phyloP scores from a whole-genome alignment of 805 yeast species.

The Jamesozyma piceae region DNA sequence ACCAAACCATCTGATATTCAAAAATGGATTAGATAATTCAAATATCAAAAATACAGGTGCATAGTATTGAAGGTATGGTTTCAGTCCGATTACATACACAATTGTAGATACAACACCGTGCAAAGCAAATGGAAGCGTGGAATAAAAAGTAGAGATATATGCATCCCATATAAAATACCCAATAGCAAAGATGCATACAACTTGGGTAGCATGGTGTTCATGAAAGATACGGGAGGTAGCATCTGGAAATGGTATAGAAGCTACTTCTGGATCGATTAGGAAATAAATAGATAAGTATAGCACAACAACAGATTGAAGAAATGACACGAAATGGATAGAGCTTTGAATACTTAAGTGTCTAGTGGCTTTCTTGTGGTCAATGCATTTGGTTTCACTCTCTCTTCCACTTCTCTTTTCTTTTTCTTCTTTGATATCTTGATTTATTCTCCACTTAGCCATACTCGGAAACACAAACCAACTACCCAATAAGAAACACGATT shows the following conservation, averaged over 20 bases:
- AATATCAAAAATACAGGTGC: constrained; percentile 71
- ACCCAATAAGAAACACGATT: constrained; percentile 22
- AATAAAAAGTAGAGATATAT: constrained; percentile 50
- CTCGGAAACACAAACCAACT: constrained; percentile 24
- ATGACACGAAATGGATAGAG: constrained; percentile 63
- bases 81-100: constrained; percentile 55
- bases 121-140: constrained; percentile 55
- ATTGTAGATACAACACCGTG: constrained; percentile 66
- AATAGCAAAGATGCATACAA: constrained; percentile 35
- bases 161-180: constrained; percentile 89
- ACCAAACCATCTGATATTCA: constrained; percentile 81
- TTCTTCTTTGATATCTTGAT: constrained; percentile 5
- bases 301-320: constrained; percentile 69
- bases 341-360: constrained; percentile 20
- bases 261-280: constrained; percentile 9
- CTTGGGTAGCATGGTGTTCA: constrained; percentile 18
- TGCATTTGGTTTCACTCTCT: constrained; percentile 3
- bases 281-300: constrained; percentile 33
- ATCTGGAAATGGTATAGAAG: no score
- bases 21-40: constrained; percentile 83
- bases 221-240: constrained; percentile 22
- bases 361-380: constrained; percentile 9
- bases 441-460: constrained; percentile 11
- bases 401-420: constrained; percentile 5
- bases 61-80: constrained; percentile 69